Conservation (phyloP, 1,284 basidiomycete species). For the Volvariella volvacea region DNA sequence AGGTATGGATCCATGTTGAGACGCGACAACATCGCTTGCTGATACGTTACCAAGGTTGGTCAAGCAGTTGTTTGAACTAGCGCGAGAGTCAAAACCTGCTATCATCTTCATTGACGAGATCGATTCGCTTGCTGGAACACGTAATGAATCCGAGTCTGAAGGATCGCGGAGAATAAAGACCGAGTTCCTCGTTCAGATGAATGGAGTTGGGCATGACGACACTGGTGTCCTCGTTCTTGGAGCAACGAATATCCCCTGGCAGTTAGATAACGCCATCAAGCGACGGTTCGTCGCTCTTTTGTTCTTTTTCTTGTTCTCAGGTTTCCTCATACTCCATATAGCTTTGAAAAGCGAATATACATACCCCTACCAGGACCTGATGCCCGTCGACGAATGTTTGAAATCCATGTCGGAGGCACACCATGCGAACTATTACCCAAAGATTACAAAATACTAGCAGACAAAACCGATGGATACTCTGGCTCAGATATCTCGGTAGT, state of each 20-base stretch:
- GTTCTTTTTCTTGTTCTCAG: neutral
- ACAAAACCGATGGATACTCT: conserved; percentile 89
- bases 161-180: conserved; percentile 97
- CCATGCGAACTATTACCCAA: conserved; percentile 78
- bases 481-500: conserved; percentile 95
- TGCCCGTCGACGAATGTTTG: conserved; percentile 94
- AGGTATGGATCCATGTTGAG: conserved; percentile 44
- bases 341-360: conserved; percentile 97
- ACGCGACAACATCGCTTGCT: conserved; percentile 5
- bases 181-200: conserved; percentile 97
- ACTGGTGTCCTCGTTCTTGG: conserved; percentile 97
- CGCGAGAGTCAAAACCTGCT: conserved; percentile 91
- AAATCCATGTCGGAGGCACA: conserved; percentile 92
- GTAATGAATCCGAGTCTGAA: conserved; percentile 95
- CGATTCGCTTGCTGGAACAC: conserved; percentile 91
- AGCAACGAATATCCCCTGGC: conserved; percentile 98
- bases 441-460: conserved; percentile 81
- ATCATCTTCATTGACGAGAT: conserved; percentile 99
- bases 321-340: conserved; percentile 19
- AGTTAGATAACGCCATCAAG: conserved; percentile 96
- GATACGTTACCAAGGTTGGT: conserved; percentile 59
- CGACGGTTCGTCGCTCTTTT: conserved; percentile 53
- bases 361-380: conserved; percentile 94
- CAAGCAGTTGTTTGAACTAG: conserved; percentile 95
- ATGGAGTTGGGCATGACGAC: conserved; percentile 97